Base-by-base conservation (phyloP, 345 rosid species). In the Eucalyptus guilfoylei region DNA sequence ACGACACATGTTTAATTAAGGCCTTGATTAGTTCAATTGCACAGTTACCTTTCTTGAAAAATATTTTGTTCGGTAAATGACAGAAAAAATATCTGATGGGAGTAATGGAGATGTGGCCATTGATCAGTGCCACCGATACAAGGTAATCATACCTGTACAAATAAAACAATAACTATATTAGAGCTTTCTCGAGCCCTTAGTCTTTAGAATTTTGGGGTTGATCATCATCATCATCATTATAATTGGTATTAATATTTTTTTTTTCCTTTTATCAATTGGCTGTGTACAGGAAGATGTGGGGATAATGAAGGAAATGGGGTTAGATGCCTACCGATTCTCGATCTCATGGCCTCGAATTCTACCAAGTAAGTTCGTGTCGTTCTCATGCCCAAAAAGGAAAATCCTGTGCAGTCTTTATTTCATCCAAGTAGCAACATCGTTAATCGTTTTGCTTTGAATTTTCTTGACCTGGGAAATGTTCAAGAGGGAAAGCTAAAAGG, bases 331-430 rank as follows among this genome's bases (percentile, higher is more conserved):
- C 55, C 91, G 94, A 90, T 89, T 95, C 87, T 95, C 96, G 23
- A 94, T 95, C 60, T 88, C 96, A 19, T 94, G 96, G 96, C 88
- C 96, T 6, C 85, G 95, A 91, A 91, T 95, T 72, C 89, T 94
- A 67, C 96, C 96, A 2, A 89, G 96, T 94, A 90, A 90, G 92
- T 89, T 30, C 14, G 47, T 11, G 40, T 54, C 34, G 11, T 86
- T 48, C 58, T 60, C 55, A 13, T 19, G 44, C 17, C 52, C 30
- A 26, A 87, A 58, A 28, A 30, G 14, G 28, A 40, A 21, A 44
- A 87, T 48, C 55, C 16, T 54, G 17, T 8, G 37, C 17, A 7
- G 5, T 11, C 85, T 34, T 52, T 32, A 6, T n/a, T 48, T 49
- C 1, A 42, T 86, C 6, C 34, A 47, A 26, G 52, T 49, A 37